Evolutionary conservation across 169 alveolate genomes (phyloP).

Genomic region (Plasmodium coatneyi): DNA sequence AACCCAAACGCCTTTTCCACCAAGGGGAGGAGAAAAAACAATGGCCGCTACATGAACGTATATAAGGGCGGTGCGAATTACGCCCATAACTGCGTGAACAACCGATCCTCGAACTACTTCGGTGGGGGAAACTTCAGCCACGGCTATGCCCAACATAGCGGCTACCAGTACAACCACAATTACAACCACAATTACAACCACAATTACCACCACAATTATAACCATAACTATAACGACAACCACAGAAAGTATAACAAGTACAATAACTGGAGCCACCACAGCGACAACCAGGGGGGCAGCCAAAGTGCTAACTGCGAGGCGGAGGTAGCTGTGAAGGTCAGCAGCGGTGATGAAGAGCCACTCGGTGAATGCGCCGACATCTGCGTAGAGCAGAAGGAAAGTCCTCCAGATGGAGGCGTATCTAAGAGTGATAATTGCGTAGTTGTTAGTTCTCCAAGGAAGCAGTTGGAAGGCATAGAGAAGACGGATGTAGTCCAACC

Average conservation of each 20-base stretch:
- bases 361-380: neutral
- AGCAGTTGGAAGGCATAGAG: neutral
- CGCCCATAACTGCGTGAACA: slow-evolving; percentile 14
- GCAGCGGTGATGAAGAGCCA: neutral
- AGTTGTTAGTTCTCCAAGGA: neutral
- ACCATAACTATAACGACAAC: neutral
- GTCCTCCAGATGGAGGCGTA: neutral
- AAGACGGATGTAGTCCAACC: neutral
- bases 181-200: neutral
- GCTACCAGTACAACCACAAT: neutral
- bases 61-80: slow-evolving; percentile 19
- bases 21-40: slow-evolving; percentile 31
- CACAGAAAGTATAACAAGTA: neutral
- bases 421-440: neutral
- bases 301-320: neutral
- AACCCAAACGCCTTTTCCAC: slow-evolving; percentile 3
- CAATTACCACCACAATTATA: neutral
- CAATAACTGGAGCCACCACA: neutral
- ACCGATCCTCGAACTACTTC: neutral
- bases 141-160: neutral
- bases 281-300: neutral
- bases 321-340: neutral
- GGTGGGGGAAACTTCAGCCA: neutral
- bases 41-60: slow-evolving; percentile 3
- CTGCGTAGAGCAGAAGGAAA: neutral